Evolutionary conservation across 2,329 filamentous ascomycete genomes (phyloP), one percentile per base, ranked within the genome.

Genomic region (Cytospora piceae): DNA sequence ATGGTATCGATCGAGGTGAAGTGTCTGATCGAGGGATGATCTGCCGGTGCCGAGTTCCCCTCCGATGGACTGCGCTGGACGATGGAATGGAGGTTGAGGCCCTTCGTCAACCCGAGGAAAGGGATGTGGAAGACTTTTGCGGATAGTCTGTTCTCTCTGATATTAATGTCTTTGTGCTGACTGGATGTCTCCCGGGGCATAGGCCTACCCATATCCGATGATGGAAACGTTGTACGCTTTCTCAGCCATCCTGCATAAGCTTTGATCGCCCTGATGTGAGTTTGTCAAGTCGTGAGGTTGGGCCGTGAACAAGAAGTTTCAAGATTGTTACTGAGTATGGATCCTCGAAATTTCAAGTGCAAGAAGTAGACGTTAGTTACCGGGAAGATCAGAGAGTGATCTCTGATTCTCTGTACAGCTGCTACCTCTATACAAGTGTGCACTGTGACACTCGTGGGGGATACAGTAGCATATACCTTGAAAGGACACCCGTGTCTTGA

Each of bases 61-160:
- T 84, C 77, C 69, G 84, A 85, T 7, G 90, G 90, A 6, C 80
- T 85, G 67, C 92, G 87, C 77, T 95, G 92, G 32, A 94, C 89
- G 70, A 95, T 88, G 69, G 89, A 87, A 74, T 92, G 86, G 24
- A 94, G 85, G 61, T 82, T 87, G 74, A 93, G 83, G 63, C 85
- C 80, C 8, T 87, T 82, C 0, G 89, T 86, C 34, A 83, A 82
- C 61, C 80, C 79, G 77, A 95, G 84, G 78, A 93, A 91, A 68
- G 91, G 92, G 73, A 94, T 93, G 77, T 95, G 65, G 62, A 67
- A 67, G 78, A 90, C 83, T 74, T 93, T 94, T 77, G 92, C 91
- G 1, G 85, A 87, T 60, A 84, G 73, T 74, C 84, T 86, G 15
- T 29, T 24, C 24, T 9, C 5, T 39, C 11, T 8, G 39, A 32